Base-by-base conservation (phyloP, 1,284 basidiomycete genomes). In the Cryptococcus jaspeensis region DNA sequence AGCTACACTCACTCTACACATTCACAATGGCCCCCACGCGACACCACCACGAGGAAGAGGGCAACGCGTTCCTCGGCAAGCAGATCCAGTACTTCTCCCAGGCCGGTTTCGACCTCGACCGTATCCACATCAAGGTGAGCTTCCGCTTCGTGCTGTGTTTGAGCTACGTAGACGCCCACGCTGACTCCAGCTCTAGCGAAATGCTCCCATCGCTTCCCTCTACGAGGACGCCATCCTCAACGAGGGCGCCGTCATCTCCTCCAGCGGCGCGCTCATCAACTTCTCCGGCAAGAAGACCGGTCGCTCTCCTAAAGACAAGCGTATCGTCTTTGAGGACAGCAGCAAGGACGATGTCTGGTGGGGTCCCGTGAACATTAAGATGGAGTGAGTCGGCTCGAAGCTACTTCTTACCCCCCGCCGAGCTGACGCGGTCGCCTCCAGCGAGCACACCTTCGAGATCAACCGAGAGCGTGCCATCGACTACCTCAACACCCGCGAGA, bases 281-380 rank as follows among this genome's bases (percentile, higher is more conserved):
- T 99, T 98, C 75, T 97, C 93, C 16, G 95, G 95, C 46, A 99
- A 98, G 84, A 99, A 99, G 84, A 99, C 96, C 3, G 96, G 96
- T 61, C 87, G 96, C 55, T 90, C 87, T 70, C 95, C 96, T 62
- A 99, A 99, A 80, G 96, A 99, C 86, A 99, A 99, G 86, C 92
- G 96, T 70, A 98, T 99, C 71, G 96, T 99, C 74, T 98, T 85
- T 77, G 95, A 99, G 79, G 95, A 99, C 73, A 90, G 91, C 56
- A 90, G 87, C 80, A 97, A 93, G 79, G 93, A 98, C 76, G 87
- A 98, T 66, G 89, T 99, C 78, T 99, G 96, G 95, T 99, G 96
- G 96, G 95, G 96, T 45, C 90, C 92, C 53, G 94, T 99, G 71
- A 99, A 99, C 83, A 99, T 99, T 82, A 96, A 96, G 84, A 90